phyloP scores from a whole-genome alignment of 306 rosid genomes.

The Pyrus communis region DNA sequence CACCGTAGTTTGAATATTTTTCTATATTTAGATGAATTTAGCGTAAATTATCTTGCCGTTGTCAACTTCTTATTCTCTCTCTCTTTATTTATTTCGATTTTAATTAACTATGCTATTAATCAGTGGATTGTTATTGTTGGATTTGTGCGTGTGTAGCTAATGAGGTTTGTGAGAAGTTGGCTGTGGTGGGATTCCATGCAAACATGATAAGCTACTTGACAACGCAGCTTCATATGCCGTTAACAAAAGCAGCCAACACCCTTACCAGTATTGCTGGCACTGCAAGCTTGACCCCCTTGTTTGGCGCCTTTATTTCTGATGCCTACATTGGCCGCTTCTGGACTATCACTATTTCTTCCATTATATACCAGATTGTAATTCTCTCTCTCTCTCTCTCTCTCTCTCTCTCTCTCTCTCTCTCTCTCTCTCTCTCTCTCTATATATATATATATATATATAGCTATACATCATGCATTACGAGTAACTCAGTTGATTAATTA shows the following conservation, averaged over 20 bases:
- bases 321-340: slow-evolving; percentile 74
- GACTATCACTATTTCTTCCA: slow-evolving; percentile 67
- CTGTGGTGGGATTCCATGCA: slow-evolving; percentile 79
- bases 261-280: slow-evolving; percentile 81
- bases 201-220: slow-evolving; percentile 92
- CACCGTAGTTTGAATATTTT: background rate
- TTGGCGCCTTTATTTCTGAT: slow-evolving; percentile 88
- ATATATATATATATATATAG: too few relatives aligned
- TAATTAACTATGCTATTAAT: background rate
- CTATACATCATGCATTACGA: background rate
- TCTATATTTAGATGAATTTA: too few relatives aligned
- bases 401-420: too few relatives aligned
- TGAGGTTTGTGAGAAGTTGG: slow-evolving; percentile 82
- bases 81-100: background rate
- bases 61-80: background rate
- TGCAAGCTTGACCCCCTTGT: slow-evolving; percentile 79
- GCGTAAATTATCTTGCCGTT: too few relatives aligned
- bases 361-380: slow-evolving; percentile 60
- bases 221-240: slow-evolving; percentile 71
- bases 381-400: slow-evolving; percentile 4
- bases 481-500: too few relatives aligned
- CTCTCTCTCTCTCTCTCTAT: too few relatives aligned
- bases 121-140: background rate
- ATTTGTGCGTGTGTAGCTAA: slow-evolving; percentile 40
- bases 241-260: slow-evolving; percentile 86